phyloP scores from a whole-genome alignment of 305 asterid species.

The Fraxinus sp. region DNA sequence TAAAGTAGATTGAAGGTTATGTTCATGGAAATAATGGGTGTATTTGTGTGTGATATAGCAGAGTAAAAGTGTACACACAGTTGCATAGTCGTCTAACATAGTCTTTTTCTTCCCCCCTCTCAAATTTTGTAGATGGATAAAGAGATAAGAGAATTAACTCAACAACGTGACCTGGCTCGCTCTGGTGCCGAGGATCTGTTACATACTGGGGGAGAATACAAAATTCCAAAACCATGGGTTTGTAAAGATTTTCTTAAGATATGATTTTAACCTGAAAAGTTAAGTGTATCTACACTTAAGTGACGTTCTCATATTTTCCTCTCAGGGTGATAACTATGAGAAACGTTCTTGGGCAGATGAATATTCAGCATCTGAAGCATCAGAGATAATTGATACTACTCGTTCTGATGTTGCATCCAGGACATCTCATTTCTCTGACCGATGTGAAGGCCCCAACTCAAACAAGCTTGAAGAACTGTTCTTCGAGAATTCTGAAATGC shows the following conservation, averaged over 20 bases:
- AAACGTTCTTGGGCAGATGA: slow-evolving; percentile 55
- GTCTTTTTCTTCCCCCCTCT: background rate
- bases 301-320: slow-evolving; percentile 10
- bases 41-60: background rate
- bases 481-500: slow-evolving; percentile 60
- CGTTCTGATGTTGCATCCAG: slow-evolving; percentile 45
- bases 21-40: background rate
- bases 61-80: background rate
- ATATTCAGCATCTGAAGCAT: slow-evolving; percentile 65
- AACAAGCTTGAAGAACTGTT: slow-evolving; percentile 40
- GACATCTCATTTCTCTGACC: slow-evolving; percentile 44
- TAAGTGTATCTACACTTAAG: background rate
- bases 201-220: slow-evolving; percentile 39
- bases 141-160: slow-evolving; percentile 63
- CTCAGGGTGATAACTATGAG: slow-evolving; percentile 46
- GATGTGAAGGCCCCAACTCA: slow-evolving; percentile 30
- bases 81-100: background rate
- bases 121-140: slow-evolving; percentile 65
- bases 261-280: background rate
- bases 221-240: slow-evolving; percentile 58
- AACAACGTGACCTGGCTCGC: slow-evolving; percentile 72
- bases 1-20: background rate
- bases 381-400: slow-evolving; percentile 59
- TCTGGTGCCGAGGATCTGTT: slow-evolving; percentile 48
- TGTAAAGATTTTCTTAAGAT: slow-evolving; percentile 5